Conservation (phyloP, 164 flowering plant genomes). For the Magnolia kwangsiensis region DNA sequence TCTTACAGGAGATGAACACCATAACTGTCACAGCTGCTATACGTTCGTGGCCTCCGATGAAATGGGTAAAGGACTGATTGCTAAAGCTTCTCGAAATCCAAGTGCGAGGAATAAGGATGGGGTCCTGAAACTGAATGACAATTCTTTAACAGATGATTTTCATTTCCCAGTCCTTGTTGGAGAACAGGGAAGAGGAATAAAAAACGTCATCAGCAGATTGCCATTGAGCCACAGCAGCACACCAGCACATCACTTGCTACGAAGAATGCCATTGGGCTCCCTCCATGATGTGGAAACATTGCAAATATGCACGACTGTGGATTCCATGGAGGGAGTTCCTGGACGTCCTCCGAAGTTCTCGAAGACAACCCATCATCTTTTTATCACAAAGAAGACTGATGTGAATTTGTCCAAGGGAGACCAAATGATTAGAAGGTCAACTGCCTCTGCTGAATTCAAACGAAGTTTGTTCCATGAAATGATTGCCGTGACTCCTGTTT, state of each 20-base stretch:
- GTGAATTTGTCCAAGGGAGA: no score
- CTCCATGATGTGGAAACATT: conserved; percentile 21
- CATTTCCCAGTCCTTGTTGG: conserved; percentile 17
- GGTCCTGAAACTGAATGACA: conserved; percentile 10
- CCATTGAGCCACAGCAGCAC: conserved; percentile 16
- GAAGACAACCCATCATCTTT: conserved; percentile 49
- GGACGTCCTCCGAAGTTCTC: conserved; percentile 37
- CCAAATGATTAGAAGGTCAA: no score
- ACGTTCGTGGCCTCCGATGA: conserved; percentile 18
- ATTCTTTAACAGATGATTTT: conserved; percentile 23
- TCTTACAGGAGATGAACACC: conserved; percentile 7
- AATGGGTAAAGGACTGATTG: conserved; percentile 9
- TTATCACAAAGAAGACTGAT: no score
- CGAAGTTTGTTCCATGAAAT: no score
- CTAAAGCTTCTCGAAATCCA: conserved; percentile 11
- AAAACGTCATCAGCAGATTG: conserved; percentile 14
- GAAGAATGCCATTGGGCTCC: conserved; percentile 15
- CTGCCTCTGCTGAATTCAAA: no score
- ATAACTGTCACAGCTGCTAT: conserved; percentile 16
- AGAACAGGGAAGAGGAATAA: conserved; percentile 17
- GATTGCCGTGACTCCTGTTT: no score
- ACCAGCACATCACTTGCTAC: conserved; percentile 8
- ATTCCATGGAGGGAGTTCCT: conserved; percentile 30
- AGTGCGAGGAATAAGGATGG: conserved; percentile 17
- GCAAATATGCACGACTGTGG: conserved; percentile 31